A percentile compares a stretch with the other conserved stretches of the same genome.
These are phyloP conservation scores for Hansenula lynferdii DNA, from an alignment of 1,139 yeast species.

Conservation along the genomic window DNA sequence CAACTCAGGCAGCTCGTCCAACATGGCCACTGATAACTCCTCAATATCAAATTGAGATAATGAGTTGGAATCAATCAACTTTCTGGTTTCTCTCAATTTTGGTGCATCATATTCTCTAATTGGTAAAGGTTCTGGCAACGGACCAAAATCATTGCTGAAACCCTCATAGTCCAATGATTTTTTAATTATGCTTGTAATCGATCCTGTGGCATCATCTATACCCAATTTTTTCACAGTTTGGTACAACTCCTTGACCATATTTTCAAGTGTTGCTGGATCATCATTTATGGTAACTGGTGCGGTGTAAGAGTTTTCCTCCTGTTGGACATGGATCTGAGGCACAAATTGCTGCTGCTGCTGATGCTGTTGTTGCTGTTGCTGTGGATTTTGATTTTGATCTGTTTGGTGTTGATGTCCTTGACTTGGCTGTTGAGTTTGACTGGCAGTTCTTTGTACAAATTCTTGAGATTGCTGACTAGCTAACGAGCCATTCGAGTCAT, in stretches of 20 bases:
- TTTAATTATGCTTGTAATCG: constrained; percentile 28
- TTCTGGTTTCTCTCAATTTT: constrained; percentile 57
- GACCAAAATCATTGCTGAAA: constrained; percentile 52
- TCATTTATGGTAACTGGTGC: constrained; percentile 6
- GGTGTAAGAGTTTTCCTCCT: constrained; percentile 1
- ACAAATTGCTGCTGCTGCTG: constrained; percentile 11
- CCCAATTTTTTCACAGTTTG: constrained; percentile 27
- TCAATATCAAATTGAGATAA: constrained; percentile 57
- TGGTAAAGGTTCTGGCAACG: constrained; percentile 61
- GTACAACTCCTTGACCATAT: constrained; percentile 20
- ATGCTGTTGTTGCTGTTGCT: constrained; percentile 10
- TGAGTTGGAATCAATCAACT: constrained; percentile 40
- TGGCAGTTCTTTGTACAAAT: neutral
- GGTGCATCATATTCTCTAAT: constrained; percentile 84
- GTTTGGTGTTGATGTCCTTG: constrained; percentile 1
- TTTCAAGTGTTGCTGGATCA: constrained; percentile 11
- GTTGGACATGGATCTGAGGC: constrained; percentile 1
- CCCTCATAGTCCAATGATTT: constrained; percentile 34
- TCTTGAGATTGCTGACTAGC: neutral
- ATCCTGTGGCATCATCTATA: constrained; percentile 23
- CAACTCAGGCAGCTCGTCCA: constrained; percentile 85
- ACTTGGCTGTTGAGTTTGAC: too few relatives aligned
- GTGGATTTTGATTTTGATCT: constrained; percentile 11
- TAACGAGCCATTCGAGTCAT: neutral
- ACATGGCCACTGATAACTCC: constrained; percentile 78